Evolutionary conservation across 768 basidiomycete genomes (phyloP).

Genomic region (Xerocomellus dryophilus): DNA sequence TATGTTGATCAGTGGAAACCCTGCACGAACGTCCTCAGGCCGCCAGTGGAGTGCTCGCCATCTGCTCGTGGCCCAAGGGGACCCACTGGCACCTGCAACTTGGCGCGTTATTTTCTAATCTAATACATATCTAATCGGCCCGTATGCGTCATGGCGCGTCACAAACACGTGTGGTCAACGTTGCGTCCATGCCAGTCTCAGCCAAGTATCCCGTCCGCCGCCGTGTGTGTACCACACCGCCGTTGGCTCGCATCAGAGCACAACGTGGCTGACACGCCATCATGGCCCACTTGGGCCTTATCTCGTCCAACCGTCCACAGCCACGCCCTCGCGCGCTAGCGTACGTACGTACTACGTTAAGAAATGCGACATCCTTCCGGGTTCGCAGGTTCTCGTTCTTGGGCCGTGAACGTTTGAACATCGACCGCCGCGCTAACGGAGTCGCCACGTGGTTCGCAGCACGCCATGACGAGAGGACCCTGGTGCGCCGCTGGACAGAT

Average conservation of each 20-base stretch:
- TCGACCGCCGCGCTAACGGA: background rate
- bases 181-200: constrained; percentile 1
- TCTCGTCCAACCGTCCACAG: background rate
- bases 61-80: too few relatives aligned
- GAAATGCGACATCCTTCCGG: background rate
- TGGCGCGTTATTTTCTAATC: background rate
- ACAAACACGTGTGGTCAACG: constrained; percentile 20
- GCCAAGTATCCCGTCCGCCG: background rate
- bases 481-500: constrained; percentile 2
- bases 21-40: background rate
- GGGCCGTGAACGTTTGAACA: background rate
- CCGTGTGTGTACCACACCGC: background rate
- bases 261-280: constrained; percentile 3
- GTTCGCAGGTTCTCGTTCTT: background rate
- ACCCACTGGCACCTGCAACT: too few relatives aligned
- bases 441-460: background rate
- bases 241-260: background rate
- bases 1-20: background rate
- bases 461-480: background rate
- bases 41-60: background rate
- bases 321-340: background rate
- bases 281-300: background rate
- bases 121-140: background rate
- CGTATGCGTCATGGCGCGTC: constrained; percentile 7
- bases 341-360: background rate